Evolutionary conservation across 2,329 filamentous ascomycete species (phyloP).

Genomic region (Microcyclosporella mali): DNA sequence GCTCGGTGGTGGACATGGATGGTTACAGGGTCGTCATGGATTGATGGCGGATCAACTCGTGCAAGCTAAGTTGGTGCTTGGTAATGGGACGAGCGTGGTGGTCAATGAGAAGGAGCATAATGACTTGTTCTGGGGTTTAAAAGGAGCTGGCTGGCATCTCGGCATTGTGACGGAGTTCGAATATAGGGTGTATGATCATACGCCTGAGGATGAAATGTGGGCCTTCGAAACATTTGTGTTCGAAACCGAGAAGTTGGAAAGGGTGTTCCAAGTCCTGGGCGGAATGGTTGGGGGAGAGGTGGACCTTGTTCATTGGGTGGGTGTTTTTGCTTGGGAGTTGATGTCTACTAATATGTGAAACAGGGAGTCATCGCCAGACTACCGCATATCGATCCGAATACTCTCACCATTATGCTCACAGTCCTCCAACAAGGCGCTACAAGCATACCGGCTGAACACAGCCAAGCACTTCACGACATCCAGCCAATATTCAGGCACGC

Average conservation of each 20-base stretch:
- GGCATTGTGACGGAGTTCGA: constrained; percentile 26
- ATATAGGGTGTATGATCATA: constrained; percentile 3
- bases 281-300: no score
- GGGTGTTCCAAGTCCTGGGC: constrained; percentile 4
- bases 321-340: no score
- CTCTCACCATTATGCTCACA: no score
- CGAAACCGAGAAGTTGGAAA: constrained; percentile 2
- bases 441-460: no score
- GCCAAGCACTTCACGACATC: no score
- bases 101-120: constrained; percentile 29
- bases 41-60: constrained; percentile 47
- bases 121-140: constrained; percentile 28
- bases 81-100: constrained; percentile 33
- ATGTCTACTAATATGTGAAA: no score
- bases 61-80: constrained; percentile 35
- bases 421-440: no score
- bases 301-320: no score
- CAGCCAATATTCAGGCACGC: no score
- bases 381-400: no score
- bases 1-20: constrained; percentile 23
- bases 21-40: constrained; percentile 50
- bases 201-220: constrained; percentile 1
- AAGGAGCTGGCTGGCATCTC: constrained; percentile 23
- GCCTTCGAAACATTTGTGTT: constrained; percentile 1
- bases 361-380: no score